Percentiles rank a stretch among this genome's conserved stretches.
Evolutionary conservation across 768 basidiomycete species (phyloP).

Genomic region (Kwoniella sp.): DNA sequence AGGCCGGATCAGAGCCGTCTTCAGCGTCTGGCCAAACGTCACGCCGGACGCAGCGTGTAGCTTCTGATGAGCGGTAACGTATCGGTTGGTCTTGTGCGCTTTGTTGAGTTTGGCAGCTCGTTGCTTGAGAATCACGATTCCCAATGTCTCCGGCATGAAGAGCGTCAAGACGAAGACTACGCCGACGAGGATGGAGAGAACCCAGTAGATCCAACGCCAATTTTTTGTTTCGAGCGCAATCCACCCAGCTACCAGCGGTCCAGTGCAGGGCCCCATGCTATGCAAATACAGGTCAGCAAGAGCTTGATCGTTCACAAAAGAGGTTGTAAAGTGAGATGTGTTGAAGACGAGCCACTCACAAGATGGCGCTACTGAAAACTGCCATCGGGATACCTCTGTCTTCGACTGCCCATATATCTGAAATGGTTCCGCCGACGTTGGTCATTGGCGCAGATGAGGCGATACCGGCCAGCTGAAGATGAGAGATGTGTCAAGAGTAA

Average conservation of each 20-base stretch:
- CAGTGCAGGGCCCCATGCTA: conserved; percentile 38
- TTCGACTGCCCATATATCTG: conserved; percentile 46
- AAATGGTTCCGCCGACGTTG: conserved; percentile 42
- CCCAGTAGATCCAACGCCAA: conserved; percentile 51
- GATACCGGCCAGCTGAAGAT: conserved; percentile 41
- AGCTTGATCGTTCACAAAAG: neutral
- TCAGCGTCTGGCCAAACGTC: conserved; percentile 58
- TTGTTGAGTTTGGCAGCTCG: conserved; percentile 50
- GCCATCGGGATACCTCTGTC: conserved; percentile 54
- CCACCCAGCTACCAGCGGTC: conserved; percentile 43
- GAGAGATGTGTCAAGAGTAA: neutral
- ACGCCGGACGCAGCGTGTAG: conserved; percentile 28
- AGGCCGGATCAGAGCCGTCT: conserved; percentile 66
- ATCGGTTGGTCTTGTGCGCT: conserved; percentile 40
- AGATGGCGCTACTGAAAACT: conserved; percentile 46
- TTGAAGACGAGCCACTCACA: conserved; percentile 29
- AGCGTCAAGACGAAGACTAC: conserved; percentile 29
- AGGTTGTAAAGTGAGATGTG: neutral
- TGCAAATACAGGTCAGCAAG: neutral
- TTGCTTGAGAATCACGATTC: conserved; percentile 50
- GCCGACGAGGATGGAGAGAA: conserved; percentile 33
- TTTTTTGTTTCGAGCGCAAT: conserved; percentile 27
- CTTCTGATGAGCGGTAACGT: conserved; percentile 38
- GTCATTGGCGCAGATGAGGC: conserved; percentile 51
- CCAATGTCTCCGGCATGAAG: conserved; percentile 56